phyloP scores from a whole-genome alignment of 169 alveolate species.

The Plasmodium inui region DNA sequence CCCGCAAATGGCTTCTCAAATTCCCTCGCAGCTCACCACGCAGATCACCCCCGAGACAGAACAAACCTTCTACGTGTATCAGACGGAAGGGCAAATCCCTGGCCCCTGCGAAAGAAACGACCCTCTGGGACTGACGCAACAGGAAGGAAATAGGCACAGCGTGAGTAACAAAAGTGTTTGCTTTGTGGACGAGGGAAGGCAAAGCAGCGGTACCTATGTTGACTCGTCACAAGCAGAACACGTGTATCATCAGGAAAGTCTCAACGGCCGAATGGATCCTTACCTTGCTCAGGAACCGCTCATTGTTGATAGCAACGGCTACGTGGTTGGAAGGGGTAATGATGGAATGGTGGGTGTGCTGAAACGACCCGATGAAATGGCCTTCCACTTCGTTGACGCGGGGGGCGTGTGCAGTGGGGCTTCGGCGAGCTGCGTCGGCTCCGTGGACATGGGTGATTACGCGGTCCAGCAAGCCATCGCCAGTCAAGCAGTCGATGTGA shows the following conservation, averaged over 20 bases:
- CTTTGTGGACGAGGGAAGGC: neutral
- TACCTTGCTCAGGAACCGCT: neutral
- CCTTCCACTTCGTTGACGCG: neutral
- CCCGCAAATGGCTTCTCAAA: no score
- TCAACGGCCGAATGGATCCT: neutral
- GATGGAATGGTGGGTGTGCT: neutral
- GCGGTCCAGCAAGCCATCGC: neutral
- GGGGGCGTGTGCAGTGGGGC: neutral
- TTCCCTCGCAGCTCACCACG: neutral
- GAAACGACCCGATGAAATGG: neutral
- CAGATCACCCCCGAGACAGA: neutral
- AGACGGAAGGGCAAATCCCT: conserved; percentile 31
- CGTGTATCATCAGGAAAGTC: neutral
- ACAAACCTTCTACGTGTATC: conserved; percentile 5
- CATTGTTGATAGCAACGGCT: neutral
- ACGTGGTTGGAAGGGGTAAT: neutral
- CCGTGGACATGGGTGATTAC: no score
- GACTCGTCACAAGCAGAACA: neutral
- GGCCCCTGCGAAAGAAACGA: neutral
- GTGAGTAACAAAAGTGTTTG: conserved; percentile 2
- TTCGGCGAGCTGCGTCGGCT: no score
- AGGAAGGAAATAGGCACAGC: neutral
- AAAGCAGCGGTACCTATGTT: neutral
- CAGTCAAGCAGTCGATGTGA: neutral
- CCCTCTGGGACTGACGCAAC: neutral